These are phyloP conservation scores for Boletus hoseneyae DNA, from an alignment of 1,284 basidiomycete genomes.

Conservation along the genomic window DNA sequence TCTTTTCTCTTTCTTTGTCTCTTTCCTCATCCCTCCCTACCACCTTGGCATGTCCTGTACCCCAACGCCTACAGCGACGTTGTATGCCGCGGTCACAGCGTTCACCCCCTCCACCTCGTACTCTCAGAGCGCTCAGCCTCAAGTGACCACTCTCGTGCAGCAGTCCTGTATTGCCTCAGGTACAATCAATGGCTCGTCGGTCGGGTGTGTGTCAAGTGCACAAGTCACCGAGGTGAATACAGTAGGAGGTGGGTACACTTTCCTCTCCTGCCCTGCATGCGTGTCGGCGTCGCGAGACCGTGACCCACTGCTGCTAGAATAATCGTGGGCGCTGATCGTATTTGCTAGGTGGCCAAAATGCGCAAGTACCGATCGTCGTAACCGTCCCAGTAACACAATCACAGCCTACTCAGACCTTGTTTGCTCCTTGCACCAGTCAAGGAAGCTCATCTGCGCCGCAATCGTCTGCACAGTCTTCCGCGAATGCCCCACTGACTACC, in stretches of 20 bases:
- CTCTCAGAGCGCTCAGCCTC: slow-evolving; percentile 27
- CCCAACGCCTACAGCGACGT: slow-evolving; percentile 37
- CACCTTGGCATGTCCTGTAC: slow-evolving; percentile 30
- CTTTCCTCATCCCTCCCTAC: not conserved
- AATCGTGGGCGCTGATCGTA: slow-evolving; percentile 13
- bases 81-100: slow-evolving; percentile 36
- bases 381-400: slow-evolving; percentile 31
- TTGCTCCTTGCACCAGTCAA: slow-evolving; percentile 29
- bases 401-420: slow-evolving; percentile 40
- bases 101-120: slow-evolving; percentile 35
- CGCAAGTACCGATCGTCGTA: slow-evolving; percentile 36
- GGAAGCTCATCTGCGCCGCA: slow-evolving; percentile 13
- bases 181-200: slow-evolving; percentile 24
- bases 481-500: slow-evolving; percentile 15
- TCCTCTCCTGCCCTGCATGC: not conserved
- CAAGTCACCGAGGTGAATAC: slow-evolving; percentile 30
- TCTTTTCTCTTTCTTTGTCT: not conserved
- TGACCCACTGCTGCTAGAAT: slow-evolving; percentile 3
- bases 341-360: slow-evolving; percentile 29
- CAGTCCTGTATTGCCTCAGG: slow-evolving; percentile 33
- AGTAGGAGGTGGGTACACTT: slow-evolving; percentile 31
- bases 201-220: slow-evolving; percentile 28
- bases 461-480: slow-evolving; percentile 1
- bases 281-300: slow-evolving; percentile 2
- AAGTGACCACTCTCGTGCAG: slow-evolving; percentile 30